Evolutionary conservation across 306 rosid genomes (phyloP), one percentile per base, ranked within the genome.

Genomic region (Betula pendula): DNA sequence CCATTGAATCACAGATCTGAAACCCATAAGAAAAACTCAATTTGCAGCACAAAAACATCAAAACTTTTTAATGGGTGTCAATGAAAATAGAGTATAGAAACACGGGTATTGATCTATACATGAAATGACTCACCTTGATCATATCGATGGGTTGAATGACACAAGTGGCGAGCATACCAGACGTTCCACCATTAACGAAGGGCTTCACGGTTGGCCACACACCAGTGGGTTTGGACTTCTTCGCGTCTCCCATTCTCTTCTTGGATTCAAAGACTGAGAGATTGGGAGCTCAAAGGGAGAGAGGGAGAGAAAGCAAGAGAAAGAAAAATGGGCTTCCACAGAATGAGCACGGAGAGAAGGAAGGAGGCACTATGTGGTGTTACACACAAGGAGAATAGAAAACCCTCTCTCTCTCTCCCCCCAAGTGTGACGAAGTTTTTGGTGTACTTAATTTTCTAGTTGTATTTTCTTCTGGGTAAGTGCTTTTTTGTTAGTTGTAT

Each of bases 101-200:
- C 47, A 19, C 19, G 48, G 48, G 16, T 4, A n/a, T 33, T 38
- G 70, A 65, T 38, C 48, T 38, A 65, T 24, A 55, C 11, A 14
- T 29, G 0, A 20, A 0, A 67, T 71, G 65, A 80, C 5, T n/a
- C 45, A 92, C 99, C 99, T 96, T 96, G 87, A 96, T 82, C 98
- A 96, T 96, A 68, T 96, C 99, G 58, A 96, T 73, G 79, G 99
- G 99, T 48, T 96, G 99, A 73, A 96, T 92, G 47, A 96, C 97
- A 76, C 98, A 92, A 40, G 99, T 96, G 19, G 99, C 98, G 68
- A 96, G 99, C 99, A 96, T 92, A 60, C 99, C 99, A 42, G 99
- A 93, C 58, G 87, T 67, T 40, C 99, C 99, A 12, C 99, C 99
- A 88, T 96, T 96, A 79, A 91, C 84, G 78, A 96, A 96, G 44